phyloP scores from a whole-genome alignment of 495 filamentous ascomycete species.

The Annulohypoxylon moriforme region DNA sequence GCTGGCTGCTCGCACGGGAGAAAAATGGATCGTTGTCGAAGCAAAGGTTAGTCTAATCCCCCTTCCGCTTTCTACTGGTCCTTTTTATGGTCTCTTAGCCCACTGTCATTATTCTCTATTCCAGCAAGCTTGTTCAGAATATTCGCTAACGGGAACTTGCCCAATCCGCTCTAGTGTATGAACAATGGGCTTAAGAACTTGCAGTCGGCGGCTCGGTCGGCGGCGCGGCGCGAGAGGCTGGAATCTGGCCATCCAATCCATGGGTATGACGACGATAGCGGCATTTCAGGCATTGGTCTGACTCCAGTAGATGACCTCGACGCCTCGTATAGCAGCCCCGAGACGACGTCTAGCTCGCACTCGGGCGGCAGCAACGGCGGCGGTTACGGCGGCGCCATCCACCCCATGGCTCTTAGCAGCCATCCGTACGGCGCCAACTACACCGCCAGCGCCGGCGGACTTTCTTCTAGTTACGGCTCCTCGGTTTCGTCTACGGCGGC shows the following conservation, averaged over 20 bases:
- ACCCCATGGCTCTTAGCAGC: slow-evolving; percentile 42
- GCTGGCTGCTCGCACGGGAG: slow-evolving; percentile 69
- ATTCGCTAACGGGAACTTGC: not conserved
- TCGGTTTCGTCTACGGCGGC: slow-evolving; percentile 46
- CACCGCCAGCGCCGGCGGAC: slow-evolving; percentile 42
- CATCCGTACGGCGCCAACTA: slow-evolving; percentile 45
- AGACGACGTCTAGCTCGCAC: slow-evolving; percentile 53
- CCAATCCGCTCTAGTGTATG: slow-evolving; percentile 60
- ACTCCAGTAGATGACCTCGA: slow-evolving; percentile 63
- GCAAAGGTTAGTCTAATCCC: slow-evolving; percentile 65
- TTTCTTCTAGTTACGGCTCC: slow-evolving; percentile 49
- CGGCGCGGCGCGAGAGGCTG: slow-evolving; percentile 63
- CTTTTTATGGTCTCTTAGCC: not conserved
- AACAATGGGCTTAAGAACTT: slow-evolving; percentile 69
- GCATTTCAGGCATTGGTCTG: slow-evolving; percentile 60
- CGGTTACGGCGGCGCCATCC: slow-evolving; percentile 44
- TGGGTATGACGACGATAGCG: slow-evolving; percentile 63
- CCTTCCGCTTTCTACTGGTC: not conserved
- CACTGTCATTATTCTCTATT: not conserved
- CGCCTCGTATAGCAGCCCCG: slow-evolving; percentile 60
- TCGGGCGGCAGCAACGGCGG: slow-evolving; percentile 49
- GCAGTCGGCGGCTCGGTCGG: slow-evolving; percentile 63
- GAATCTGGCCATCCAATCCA: slow-evolving; percentile 54
- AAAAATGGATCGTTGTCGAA: slow-evolving; percentile 78
- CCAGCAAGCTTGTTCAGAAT: not conserved